phyloP scores from a whole-genome alignment of 2,329 filamentous ascomycete species.

The Ceratocystis alfenasii region DNA sequence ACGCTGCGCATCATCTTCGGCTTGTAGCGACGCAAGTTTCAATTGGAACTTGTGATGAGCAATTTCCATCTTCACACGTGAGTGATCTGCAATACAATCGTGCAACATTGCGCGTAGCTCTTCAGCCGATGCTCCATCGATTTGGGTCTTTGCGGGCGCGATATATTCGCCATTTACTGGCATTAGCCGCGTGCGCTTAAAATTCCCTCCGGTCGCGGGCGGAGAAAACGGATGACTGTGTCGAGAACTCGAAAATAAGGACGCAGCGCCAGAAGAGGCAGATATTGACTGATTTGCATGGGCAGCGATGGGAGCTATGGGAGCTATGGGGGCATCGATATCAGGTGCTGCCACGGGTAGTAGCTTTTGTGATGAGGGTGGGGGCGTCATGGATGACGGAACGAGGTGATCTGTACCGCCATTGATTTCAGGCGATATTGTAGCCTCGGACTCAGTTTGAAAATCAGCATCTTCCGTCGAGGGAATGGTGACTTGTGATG shows the following conservation, averaged over 20 bases:
- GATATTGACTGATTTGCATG: neutral
- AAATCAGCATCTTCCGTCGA: slow-evolving; percentile 45
- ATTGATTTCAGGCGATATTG: slow-evolving; percentile 40
- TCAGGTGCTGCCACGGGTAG: slow-evolving; percentile 10
- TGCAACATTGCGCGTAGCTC: slow-evolving; percentile 47
- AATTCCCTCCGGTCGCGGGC: slow-evolving; percentile 34
- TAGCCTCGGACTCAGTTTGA: slow-evolving; percentile 37
- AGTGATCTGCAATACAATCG: slow-evolving; percentile 43
- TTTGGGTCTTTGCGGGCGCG: slow-evolving; percentile 38
- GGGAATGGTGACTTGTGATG: slow-evolving; percentile 43
- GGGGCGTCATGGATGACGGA: slow-evolving; percentile 47
- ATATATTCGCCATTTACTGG: slow-evolving; percentile 33
- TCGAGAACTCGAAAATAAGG: slow-evolving; percentile 30
- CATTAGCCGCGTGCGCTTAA: slow-evolving; percentile 20
- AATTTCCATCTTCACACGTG: slow-evolving; percentile 62
- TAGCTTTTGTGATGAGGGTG: slow-evolving; percentile 36
- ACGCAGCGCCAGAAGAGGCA: slow-evolving; percentile 27
- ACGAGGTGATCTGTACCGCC: slow-evolving; percentile 38
- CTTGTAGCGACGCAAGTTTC: slow-evolving; percentile 71
- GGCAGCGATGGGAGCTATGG: neutral
- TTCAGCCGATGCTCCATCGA: slow-evolving; percentile 42
- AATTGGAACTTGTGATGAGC: slow-evolving; percentile 87
- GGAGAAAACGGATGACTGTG: slow-evolving; percentile 42
- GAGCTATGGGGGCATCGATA: slow-evolving; percentile 3
- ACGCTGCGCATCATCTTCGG: slow-evolving; percentile 70